Conservation (phyloP, 495 filamentous ascomycete species). For the Annulohypoxylon maeteangense region DNA sequence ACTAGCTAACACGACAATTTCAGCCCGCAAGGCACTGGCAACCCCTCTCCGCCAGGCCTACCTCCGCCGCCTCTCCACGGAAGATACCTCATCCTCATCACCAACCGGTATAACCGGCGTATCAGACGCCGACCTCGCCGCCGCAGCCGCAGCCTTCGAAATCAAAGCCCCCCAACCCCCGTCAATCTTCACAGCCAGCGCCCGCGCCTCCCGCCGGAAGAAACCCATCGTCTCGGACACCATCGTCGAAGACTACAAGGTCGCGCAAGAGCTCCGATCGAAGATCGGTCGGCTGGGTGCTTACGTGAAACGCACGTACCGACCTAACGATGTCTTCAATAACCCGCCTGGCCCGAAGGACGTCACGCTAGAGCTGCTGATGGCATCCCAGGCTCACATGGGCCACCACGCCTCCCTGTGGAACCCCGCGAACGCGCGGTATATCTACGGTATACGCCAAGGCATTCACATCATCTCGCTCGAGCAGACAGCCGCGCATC, state of each 20-base stretch:
- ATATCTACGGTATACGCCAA: constrained; percentile 91
- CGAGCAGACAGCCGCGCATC: constrained; percentile 84
- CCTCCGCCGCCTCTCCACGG: constrained; percentile 48
- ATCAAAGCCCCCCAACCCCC: constrained; percentile 29
- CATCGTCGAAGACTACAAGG: constrained; percentile 47
- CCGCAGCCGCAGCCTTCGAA: neutral
- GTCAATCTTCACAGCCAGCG: constrained; percentile 40
- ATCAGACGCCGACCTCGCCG: constrained; percentile 26
- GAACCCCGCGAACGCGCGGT: constrained; percentile 94
- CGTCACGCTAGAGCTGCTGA: constrained; percentile 88
- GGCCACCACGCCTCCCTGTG: constrained; percentile 92
- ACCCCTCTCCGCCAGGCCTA: constrained; percentile 52
- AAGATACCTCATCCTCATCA: neutral
- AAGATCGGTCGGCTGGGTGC: constrained; percentile 64
- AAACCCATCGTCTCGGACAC: constrained; percentile 42
- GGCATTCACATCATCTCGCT: constrained; percentile 94
- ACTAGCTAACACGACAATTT: constrained; percentile 26
- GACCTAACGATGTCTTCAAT: constrained; percentile 71
- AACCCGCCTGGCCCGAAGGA: constrained; percentile 81
- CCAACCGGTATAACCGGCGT: constrained; percentile 20
- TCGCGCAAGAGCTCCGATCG: constrained; percentile 37
- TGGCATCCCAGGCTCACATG: constrained; percentile 90
- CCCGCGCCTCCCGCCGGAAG: constrained; percentile 35
- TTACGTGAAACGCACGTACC: constrained; percentile 66
- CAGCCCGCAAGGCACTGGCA: constrained; percentile 61